phyloP scores from a whole-genome alignment of 1,139 yeast genomes.

The Candida sp. region DNA sequence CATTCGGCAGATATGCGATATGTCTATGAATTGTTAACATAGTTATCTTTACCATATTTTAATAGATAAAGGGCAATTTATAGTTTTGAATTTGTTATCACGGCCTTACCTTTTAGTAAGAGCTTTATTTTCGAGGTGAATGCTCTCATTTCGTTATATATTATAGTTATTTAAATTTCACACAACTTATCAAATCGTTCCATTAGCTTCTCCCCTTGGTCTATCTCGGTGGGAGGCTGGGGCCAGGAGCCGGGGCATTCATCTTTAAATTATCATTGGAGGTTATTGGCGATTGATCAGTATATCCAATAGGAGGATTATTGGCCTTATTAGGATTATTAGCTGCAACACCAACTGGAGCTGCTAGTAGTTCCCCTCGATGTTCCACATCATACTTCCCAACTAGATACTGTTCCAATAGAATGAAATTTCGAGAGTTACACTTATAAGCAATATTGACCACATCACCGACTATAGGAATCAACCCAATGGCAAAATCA shows the following conservation, averaged over 20 bases:
- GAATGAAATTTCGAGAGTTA: constrained; percentile 66
- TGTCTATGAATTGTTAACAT: too few relatives aligned
- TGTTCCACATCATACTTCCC: constrained; percentile 27
- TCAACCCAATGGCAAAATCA: constrained; percentile 67
- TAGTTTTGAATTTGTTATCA: too few relatives aligned
- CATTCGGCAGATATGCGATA: too few relatives aligned
- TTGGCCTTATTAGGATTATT: not conserved
- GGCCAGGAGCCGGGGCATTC: not conserved
- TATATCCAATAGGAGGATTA: not conserved
- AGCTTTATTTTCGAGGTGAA: too few relatives aligned
- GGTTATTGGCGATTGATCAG: not conserved
- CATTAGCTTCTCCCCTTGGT: too few relatives aligned
- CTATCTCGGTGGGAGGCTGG: not conserved
- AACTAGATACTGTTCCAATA: constrained; percentile 56
- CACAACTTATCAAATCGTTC: too few relatives aligned
- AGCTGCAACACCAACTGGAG: not conserved
- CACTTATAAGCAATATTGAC: constrained; percentile 69
- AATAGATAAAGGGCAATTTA: too few relatives aligned
- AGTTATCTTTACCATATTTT: too few relatives aligned
- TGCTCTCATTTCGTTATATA: too few relatives aligned
- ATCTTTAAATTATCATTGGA: not conserved
- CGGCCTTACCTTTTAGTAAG: too few relatives aligned
- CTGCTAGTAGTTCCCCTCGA: not conserved
- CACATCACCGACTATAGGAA: constrained; percentile 72
- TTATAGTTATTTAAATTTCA: too few relatives aligned